Base-by-base conservation (phyloP, 768 basidiomycete genomes). In the Pleurotus salmoneostramineus region DNA sequence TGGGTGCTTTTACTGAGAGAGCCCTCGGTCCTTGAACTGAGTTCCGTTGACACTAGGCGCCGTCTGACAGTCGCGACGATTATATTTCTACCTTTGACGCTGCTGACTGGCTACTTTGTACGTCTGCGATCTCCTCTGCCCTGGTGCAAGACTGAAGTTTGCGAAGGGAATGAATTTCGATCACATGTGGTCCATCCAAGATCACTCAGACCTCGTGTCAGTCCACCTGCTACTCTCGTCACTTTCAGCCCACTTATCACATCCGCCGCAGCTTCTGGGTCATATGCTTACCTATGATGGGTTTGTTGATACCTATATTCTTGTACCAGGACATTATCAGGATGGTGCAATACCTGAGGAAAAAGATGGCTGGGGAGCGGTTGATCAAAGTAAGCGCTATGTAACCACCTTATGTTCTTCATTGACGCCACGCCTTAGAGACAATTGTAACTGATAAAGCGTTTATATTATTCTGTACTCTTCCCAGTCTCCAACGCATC, bases 91-190 rank as follows among this genome's bases (percentile, higher is more conserved):
- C 88, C 88, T 1, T 68, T 89, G 52, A 88, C 88, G 5, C 73
- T 89, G 43, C 73, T 88, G 43, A 88, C 88, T 5, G 88, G 88
- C 56, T 90, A 89, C 72, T 89, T 89, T 63, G 88, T 85, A 63
- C 59, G 83, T 77, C 1, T 42, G n/a, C 40, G 15, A 10, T 21
- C 14, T 43, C 40, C 14, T 5, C 43, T 34, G 15, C 31, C 11
- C 42, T 42, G 14, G 8, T 15, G 17, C 12, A 17, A 43, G 10
- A 6, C 15, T 40, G 10, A 56, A 8, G 17, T 21, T 3, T 56
- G 6, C 50, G 8, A 56, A 87, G 85, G 84, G 85, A 48, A 88
- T 88, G 86, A 87, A 88, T 72, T 87, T 88, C 61, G 54, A 66
- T 0, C 37, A 43, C 32, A 81, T 87, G 76, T 80, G 78, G 78